Conservation (phyloP, 768 basidiomycete species). For the Collybiopsis luxurians region DNA sequence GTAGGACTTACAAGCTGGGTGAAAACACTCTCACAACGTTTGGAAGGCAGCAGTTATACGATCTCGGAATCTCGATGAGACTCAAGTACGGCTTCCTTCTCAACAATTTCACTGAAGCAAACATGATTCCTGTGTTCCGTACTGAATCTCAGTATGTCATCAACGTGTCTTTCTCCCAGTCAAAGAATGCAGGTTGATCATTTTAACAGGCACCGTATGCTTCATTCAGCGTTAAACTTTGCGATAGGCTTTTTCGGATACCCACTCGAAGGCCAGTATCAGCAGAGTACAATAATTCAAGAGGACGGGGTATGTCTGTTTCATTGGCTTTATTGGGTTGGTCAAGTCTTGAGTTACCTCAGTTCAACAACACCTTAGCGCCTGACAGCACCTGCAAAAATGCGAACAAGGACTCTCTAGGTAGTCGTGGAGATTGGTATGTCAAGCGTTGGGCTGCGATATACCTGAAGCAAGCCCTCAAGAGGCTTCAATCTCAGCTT, state of each 20-base stretch:
- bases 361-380: conserved; percentile 84
- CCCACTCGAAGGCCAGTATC: conserved; percentile 69
- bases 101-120: conserved; percentile 59
- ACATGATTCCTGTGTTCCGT: conserved; percentile 73
- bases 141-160: conserved; percentile 66
- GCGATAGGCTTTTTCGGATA: conserved; percentile 77
- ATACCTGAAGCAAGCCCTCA: conserved; percentile 67
- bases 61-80: conserved; percentile 67
- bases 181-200: neutral
- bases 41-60: conserved; percentile 81
- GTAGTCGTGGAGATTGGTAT: conserved; percentile 57
- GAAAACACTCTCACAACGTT: conserved; percentile 92
- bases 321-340: neutral
- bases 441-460: conserved; percentile 62
- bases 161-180: neutral
- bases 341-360: conserved; percentile 11
- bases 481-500: conserved; percentile 57
- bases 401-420: conserved; percentile 40
- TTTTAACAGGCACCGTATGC: conserved; percentile 63
- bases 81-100: conserved; percentile 80
- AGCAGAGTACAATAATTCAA: conserved; percentile 77
- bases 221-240: conserved; percentile 61
- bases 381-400: conserved; percentile 83
- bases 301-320: conserved; percentile 43
- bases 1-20: conserved; percentile 87